Conservation (phyloP, 1,284 basidiomycete species). For the Sporisorium exsertum region DNA sequence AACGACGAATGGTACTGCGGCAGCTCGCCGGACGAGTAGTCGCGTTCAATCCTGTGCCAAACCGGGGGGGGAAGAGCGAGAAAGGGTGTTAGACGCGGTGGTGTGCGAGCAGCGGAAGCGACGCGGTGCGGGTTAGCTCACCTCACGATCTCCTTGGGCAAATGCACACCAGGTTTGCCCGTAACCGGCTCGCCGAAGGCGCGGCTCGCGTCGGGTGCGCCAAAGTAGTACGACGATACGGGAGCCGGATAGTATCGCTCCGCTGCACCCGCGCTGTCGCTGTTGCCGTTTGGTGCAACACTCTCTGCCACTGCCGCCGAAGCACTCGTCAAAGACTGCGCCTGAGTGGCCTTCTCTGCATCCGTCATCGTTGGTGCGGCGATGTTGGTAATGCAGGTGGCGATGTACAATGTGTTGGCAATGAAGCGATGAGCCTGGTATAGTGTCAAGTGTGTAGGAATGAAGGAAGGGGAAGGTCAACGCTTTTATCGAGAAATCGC, state of each 20-base stretch:
- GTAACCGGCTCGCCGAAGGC: constrained; percentile 81
- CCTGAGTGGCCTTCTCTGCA: background rate
- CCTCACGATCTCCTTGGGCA: constrained; percentile 82
- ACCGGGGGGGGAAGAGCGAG: no score
- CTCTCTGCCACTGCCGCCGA: background rate
- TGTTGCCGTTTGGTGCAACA: background rate
- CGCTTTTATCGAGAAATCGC: no score
- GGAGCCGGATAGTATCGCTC: constrained; percentile 14
- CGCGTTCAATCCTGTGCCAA: constrained; percentile 76
- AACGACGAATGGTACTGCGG: constrained; percentile 81
- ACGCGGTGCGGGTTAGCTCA: constrained; percentile 15
- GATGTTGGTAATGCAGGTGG: no score
- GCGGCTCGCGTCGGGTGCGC: constrained; percentile 69
- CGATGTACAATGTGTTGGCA: no score
- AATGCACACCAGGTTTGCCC: constrained; percentile 83
- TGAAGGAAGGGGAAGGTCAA: no score
- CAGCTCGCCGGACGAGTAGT: constrained; percentile 83
- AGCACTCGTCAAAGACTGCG: background rate
- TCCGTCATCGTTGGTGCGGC: background rate
- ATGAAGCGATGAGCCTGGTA: background rate
- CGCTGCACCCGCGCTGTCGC: background rate
- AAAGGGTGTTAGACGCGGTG: no score
- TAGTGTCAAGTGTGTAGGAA: no score
- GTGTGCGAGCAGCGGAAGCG: no score
- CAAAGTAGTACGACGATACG: constrained; percentile 54